A percentile compares a stretch with the other conserved stretches of the same genome.
These are phyloP conservation scores for Paramecium primaurelia DNA, from an alignment of 73 alveolate genomes.

Conservation along the genomic window DNA sequence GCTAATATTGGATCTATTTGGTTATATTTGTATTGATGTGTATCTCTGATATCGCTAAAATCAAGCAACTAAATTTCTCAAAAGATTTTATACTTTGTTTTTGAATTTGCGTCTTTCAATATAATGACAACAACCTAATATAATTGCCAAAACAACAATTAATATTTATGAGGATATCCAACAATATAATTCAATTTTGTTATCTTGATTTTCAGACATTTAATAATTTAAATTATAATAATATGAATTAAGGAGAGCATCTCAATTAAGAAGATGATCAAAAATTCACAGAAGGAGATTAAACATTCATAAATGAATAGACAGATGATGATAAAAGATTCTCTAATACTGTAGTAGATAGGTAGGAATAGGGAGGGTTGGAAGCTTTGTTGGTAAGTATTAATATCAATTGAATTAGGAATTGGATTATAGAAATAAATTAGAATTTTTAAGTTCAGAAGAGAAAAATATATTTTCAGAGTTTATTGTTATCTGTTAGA, in stretches of 20 bases:
- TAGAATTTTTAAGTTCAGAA: not conserved
- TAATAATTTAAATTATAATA: not conserved
- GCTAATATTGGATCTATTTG: not conserved
- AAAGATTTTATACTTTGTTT: not conserved
- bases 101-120: not conserved
- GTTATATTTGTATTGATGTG: not conserved
- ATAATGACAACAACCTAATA: not conserved
- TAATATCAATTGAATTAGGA: not conserved
- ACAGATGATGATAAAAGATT: constrained; percentile 44
- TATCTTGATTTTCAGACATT: not conserved
- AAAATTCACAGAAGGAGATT: not conserved
- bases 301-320: constrained; percentile 4
- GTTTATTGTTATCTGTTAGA: not conserved
- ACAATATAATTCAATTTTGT: not conserved
- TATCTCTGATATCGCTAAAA: not conserved
- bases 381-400: not conserved
- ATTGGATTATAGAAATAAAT: not conserved
- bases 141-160: not conserved
- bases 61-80: not conserved
- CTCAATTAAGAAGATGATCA: not conserved
- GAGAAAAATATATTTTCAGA: not conserved
- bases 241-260: not conserved
- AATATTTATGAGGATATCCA: not conserved
- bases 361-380: not conserved
- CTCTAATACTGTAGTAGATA: constrained; percentile 3